These are phyloP conservation scores for Citrus inodora DNA, from an alignment of 345 rosid species.

Conservation along the genomic window DNA sequence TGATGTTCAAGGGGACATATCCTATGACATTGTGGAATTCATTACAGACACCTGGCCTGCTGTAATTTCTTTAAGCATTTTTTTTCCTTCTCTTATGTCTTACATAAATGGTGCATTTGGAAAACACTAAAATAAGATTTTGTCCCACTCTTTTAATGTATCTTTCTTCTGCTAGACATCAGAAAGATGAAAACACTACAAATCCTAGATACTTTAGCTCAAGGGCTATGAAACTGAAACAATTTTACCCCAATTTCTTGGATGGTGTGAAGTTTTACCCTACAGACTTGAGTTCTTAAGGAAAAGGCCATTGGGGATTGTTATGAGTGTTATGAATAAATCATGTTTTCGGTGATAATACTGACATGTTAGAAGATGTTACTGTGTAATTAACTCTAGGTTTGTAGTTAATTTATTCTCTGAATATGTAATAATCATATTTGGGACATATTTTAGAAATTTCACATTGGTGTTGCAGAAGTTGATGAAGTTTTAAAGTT, in stretches of 20 bases:
- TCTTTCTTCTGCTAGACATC: not conserved
- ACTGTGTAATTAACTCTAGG: not conserved
- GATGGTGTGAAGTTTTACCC: not conserved
- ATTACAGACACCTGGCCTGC: constrained; percentile 87
- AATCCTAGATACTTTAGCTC: not conserved
- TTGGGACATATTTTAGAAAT: not conserved
- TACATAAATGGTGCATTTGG: not conserved
- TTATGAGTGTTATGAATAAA: too few species aligned
- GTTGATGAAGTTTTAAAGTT: not conserved
- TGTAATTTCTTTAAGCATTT: constrained; percentile 32
- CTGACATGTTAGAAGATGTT: not conserved
- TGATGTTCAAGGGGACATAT: constrained; percentile 97
- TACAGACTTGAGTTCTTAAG: not conserved
- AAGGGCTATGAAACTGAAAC: not conserved
- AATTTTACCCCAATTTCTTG: not conserved
- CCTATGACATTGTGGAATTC: constrained; percentile 79
- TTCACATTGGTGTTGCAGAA: not conserved
- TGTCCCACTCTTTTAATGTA: not conserved
- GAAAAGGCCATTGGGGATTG: too few species aligned
- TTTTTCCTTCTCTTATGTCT: not conserved
- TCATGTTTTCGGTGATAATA: too few species aligned
- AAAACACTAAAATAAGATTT: not conserved
- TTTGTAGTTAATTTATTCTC: not conserved
- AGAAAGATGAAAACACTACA: not conserved
- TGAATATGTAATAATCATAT: not conserved